phyloP scores from a whole-genome alignment of 805 yeast species.

The Zygosaccharomyces kombuchaensis region DNA sequence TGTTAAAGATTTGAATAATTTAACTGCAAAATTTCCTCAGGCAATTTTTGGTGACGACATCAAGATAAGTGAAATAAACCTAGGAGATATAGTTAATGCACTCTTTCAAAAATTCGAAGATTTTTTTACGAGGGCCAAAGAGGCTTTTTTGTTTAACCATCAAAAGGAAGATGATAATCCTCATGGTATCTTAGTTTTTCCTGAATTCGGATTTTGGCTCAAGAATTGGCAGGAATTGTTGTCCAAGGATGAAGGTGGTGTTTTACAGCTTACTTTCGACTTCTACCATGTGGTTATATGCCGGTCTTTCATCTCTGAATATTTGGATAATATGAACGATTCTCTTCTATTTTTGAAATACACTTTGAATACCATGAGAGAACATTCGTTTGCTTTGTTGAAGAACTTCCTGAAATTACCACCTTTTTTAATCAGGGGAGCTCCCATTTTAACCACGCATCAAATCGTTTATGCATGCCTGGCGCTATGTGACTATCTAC shows the following conservation, averaged over 20 bases:
- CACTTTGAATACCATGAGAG: slow-evolving; percentile 41
- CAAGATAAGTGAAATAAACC: slow-evolving; percentile 47
- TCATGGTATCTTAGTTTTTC: slow-evolving; percentile 22
- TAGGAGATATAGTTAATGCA: slow-evolving; percentile 35
- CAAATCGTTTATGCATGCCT: slow-evolving; percentile 54
- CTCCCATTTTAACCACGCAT: slow-evolving; percentile 49
- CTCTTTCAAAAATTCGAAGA: slow-evolving; percentile 28
- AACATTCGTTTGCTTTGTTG: slow-evolving; percentile 43
- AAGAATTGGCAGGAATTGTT: slow-evolving; percentile 43
- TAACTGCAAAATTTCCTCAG: slow-evolving; percentile 46
- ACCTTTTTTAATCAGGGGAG: slow-evolving; percentile 47
- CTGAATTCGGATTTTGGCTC: slow-evolving; percentile 45
- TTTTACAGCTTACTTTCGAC: slow-evolving; percentile 45
- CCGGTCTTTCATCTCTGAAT: slow-evolving; percentile 34
- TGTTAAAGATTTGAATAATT: slow-evolving; percentile 38
- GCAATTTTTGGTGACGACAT: slow-evolving; percentile 52
- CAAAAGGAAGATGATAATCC: slow-evolving; percentile 4
- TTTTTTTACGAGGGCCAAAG: slow-evolving; percentile 17
- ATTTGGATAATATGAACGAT: slow-evolving; percentile 23
- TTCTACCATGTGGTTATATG: slow-evolving; percentile 45
- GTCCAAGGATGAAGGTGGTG: slow-evolving; percentile 46
- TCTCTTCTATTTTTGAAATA: slow-evolving; percentile 26
- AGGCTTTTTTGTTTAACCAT: slow-evolving; percentile 6
- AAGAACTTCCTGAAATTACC: slow-evolving; percentile 43
- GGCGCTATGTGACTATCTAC: slow-evolving; percentile 46